phyloP scores from a whole-genome alignment of 2,329 filamentous ascomycete genomes.

The Colletotrichum aenigma region DNA sequence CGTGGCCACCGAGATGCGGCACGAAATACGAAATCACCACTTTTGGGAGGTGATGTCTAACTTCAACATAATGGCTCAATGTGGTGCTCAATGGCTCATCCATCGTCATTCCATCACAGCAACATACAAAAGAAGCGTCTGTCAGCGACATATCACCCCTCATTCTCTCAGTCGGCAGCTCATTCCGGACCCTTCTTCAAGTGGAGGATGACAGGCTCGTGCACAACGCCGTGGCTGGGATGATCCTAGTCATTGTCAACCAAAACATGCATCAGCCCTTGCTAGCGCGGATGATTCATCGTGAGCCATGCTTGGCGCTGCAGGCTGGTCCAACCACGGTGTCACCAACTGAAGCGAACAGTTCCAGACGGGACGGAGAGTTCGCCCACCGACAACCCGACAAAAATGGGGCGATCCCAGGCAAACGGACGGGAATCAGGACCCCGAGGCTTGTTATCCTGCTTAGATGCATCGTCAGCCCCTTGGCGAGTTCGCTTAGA shows the following conservation, averaged over 20 bases:
- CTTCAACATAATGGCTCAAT: not conserved
- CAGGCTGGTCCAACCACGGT: not conserved
- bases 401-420: not conserved
- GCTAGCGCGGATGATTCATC: conserved; percentile 20
- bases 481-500: not conserved
- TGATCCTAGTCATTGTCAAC: not conserved
- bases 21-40: not conserved
- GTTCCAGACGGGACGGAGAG: not conserved
- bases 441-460: not conserved
- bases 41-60: not conserved
- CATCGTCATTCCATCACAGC: not conserved
- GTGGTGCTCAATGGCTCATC: not conserved
- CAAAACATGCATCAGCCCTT: not conserved
- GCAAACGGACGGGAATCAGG: not conserved
- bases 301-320: conserved; percentile 8
- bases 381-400: not conserved
- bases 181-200: not conserved
- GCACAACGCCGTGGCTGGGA: not conserved
- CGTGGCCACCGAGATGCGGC: not conserved
- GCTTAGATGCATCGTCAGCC: not conserved
- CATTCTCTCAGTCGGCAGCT: not conserved
- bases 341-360: not conserved
- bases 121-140: not conserved
- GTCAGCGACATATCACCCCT: not conserved
- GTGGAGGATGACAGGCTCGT: not conserved